Evolutionary conservation across 768 basidiomycete species (phyloP).

Genomic region (Phlebiopsis flavidoalba): DNA sequence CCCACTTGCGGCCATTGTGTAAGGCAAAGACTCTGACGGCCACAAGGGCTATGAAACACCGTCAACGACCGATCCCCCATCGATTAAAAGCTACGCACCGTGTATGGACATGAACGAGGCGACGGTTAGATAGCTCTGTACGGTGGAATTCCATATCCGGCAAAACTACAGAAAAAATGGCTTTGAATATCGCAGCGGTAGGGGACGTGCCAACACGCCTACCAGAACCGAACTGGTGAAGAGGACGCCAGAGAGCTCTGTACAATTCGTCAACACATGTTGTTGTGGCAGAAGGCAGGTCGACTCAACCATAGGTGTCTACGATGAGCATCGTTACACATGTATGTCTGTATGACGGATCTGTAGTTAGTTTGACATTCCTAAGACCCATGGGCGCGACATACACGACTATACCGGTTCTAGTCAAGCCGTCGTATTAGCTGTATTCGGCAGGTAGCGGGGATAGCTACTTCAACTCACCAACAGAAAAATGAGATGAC

Average conservation of each 20-base stretch:
- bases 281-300: not conserved
- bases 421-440: not conserved
- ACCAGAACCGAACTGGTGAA: constrained; percentile 13
- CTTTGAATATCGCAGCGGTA: not conserved
- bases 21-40: constrained; percentile 22
- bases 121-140: constrained; percentile 23
- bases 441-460: not conserved
- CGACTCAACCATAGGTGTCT: constrained; percentile 21
- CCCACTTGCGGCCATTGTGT: constrained; percentile 20
- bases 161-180: constrained; percentile 17
- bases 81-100: constrained; percentile 6
- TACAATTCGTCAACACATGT: not conserved
- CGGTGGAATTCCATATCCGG: constrained; percentile 20
- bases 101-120: constrained; percentile 26
- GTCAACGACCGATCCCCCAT: not conserved
- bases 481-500: constrained; percentile 21
- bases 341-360: constrained; percentile 13
- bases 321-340: constrained; percentile 19
- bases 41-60: constrained; percentile 17
- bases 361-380: not conserved
- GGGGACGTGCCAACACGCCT: not conserved
- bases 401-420: constrained; percentile 26
- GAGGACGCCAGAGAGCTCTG: constrained; percentile 18
- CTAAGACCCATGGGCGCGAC: not conserved
- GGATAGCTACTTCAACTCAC: constrained; percentile 11